A percentile compares a stretch with the other conserved stretches of the same genome.
Conservation (phyloP, 495 filamentous ascomycete species). For the Penicillium manginii region DNA sequence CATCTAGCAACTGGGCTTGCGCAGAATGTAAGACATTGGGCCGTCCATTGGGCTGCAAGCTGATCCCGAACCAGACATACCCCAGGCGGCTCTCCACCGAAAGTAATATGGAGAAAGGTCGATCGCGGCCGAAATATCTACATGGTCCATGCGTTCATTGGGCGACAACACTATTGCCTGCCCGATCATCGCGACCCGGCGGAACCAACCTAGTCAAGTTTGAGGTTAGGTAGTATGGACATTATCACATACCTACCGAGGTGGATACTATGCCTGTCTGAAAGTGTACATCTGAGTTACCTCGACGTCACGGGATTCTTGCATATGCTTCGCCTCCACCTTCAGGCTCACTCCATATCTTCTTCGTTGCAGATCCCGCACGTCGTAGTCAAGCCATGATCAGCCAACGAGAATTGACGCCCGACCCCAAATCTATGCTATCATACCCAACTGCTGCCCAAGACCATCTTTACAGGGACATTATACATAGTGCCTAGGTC, state of each 20-base stretch:
- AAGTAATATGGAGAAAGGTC: conserved; percentile 6
- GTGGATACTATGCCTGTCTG: background rate
- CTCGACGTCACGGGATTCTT: conserved; percentile 21
- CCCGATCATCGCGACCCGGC: conserved; percentile 17
- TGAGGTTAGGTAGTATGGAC: background rate
- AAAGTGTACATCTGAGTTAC: background rate
- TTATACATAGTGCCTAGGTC: conserved; percentile 19
- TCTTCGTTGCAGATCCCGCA: conserved; percentile 26
- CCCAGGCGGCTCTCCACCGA: conserved; percentile 18
- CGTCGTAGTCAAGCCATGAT: conserved; percentile 20
- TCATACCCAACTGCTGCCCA: conserved; percentile 46
- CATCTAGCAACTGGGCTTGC: conserved; percentile 11
- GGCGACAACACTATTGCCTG: conserved; percentile 21
- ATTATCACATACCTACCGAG: background rate
- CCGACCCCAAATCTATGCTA: conserved; percentile 20
- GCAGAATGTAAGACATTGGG: conserved; percentile 30
- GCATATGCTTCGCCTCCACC: conserved; percentile 23
- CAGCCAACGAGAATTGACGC: conserved; percentile 15
- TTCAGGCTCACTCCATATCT: conserved; percentile 22
- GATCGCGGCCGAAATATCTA: conserved; percentile 17
- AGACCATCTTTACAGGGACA: conserved; percentile 8
- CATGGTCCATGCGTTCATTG: conserved; percentile 31
- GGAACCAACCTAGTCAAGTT: conserved; percentile 6
- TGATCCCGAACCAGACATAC: conserved; percentile 7
- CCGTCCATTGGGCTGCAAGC: conserved; percentile 30